These are phyloP conservation scores for Globisporangium nagaii DNA, from an alignment of 352 stramenopile species.

Conservation along the genomic window DNA sequence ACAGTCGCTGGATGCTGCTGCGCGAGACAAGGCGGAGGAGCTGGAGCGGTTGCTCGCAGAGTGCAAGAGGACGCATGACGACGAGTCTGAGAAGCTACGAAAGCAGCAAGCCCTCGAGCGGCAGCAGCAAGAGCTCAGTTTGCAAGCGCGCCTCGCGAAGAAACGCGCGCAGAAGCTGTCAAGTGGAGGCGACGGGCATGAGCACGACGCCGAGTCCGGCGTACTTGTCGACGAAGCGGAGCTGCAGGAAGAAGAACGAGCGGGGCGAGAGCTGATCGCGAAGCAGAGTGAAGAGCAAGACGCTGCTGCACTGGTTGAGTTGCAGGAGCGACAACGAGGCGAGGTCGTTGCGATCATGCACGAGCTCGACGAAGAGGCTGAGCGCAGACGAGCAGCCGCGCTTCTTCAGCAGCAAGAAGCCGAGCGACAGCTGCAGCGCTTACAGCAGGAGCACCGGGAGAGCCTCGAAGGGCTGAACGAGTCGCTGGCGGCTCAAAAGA, in stretches of 20 bases:
- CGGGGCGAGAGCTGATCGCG: neutral
- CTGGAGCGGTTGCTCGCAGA: constrained; percentile 29
- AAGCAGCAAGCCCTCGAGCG: constrained; percentile 26
- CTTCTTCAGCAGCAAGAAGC: constrained; percentile 26
- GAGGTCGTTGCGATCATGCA: constrained; percentile 10
- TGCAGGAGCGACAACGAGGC: constrained; percentile 10
- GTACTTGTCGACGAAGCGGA: neutral
- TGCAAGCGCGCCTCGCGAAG: constrained; percentile 32
- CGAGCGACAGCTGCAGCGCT: constrained; percentile 30
- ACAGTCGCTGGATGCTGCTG: constrained; percentile 3
- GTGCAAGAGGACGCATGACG: constrained; percentile 25
- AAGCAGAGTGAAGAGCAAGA: constrained; percentile 3
- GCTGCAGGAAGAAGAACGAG: constrained; percentile 4
- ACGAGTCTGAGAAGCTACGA: constrained; percentile 21
- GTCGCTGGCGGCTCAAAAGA: constrained; percentile 25
- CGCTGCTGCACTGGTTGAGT: neutral
- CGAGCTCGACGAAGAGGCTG: constrained; percentile 6
- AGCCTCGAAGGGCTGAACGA: constrained; percentile 25
- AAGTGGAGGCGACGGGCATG: neutral
- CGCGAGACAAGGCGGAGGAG: constrained; percentile 12
- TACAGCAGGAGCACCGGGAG: constrained; percentile 42
- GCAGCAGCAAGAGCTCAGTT: constrained; percentile 28
- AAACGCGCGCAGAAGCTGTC: constrained; percentile 16
- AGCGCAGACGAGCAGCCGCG: constrained; percentile 15
- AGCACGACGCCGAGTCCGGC: neutral